Conservation (phyloP, 2,329 filamentous ascomycete species). For the Diaporthe vexans region DNA sequence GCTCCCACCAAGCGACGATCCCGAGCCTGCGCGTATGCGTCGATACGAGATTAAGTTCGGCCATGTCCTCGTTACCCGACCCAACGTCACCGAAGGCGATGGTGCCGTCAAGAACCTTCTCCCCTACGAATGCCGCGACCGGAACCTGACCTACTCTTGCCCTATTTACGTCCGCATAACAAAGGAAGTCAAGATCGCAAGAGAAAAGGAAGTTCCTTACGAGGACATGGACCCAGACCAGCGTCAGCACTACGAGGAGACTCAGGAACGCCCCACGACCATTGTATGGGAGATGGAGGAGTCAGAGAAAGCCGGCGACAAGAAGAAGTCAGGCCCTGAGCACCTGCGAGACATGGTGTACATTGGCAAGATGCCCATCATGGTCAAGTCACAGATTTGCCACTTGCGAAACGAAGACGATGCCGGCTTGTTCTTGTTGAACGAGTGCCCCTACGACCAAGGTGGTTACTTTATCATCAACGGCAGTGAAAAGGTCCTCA, state of each 20-base stretch:
- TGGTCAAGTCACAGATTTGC: slow-evolving; percentile 98
- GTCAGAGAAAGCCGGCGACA: slow-evolving; percentile 60
- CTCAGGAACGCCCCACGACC: slow-evolving; percentile 70
- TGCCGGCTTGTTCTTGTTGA: slow-evolving; percentile 88
- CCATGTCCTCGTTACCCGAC: slow-evolving; percentile 87
- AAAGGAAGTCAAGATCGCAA: slow-evolving; percentile 86
- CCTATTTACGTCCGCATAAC: slow-evolving; percentile 91
- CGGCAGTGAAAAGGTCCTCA: slow-evolving; percentile 97
- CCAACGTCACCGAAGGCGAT: slow-evolving; percentile 93
- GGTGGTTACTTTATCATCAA: slow-evolving; percentile 99
- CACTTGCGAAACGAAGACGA: slow-evolving; percentile 87
- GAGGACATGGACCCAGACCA: slow-evolving; percentile 79
- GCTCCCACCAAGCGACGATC: slow-evolving; percentile 80
- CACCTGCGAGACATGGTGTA: slow-evolving; percentile 82
- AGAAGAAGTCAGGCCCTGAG: slow-evolving; percentile 66
- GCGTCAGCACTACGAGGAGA: slow-evolving; percentile 66
- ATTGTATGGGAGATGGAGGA: slow-evolving; percentile 74
- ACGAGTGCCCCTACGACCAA: slow-evolving; percentile 98
- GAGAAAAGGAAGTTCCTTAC: slow-evolving; percentile 77
- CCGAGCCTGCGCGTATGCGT: slow-evolving; percentile 85
- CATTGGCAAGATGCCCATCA: slow-evolving; percentile 95
- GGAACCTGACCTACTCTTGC: slow-evolving; percentile 95
- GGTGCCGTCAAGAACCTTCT: slow-evolving; percentile 87
- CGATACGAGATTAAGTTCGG: slow-evolving; percentile 97
- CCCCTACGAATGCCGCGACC: slow-evolving; percentile 94